phyloP scores from a whole-genome alignment of 1,139 yeast species.

The Geotrichum restrictum region DNA sequence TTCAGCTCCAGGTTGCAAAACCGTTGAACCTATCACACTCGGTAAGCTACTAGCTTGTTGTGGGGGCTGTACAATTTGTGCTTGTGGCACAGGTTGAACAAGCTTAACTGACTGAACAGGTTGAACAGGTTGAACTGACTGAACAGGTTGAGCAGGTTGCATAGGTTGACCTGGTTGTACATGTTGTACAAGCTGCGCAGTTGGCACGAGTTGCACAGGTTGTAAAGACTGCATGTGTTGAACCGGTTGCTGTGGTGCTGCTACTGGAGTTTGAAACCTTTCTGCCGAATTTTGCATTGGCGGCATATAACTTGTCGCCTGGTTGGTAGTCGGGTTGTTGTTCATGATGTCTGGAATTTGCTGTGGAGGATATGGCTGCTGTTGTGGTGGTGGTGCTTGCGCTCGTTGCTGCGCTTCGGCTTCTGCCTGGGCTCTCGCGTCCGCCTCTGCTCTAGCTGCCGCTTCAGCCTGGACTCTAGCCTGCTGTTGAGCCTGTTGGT shows the following conservation, averaged over 20 bases:
- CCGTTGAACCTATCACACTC: too few species aligned
- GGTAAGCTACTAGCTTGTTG: too few species aligned
- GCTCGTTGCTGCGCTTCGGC: conserved; percentile 1
- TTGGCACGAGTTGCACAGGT: not conserved
- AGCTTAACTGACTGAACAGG: too few species aligned
- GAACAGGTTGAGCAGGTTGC: not conserved
- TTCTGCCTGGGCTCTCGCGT: conserved; percentile 4
- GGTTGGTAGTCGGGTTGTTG: not conserved
- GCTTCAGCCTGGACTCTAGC: conserved; percentile 6
- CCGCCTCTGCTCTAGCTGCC: conserved; percentile 2
- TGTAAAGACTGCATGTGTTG: not conserved
- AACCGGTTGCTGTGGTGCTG: not conserved
- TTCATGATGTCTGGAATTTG: not conserved
- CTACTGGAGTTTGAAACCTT: not conserved
- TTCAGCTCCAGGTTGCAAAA: not conserved
- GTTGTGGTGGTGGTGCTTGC: conserved; percentile 1
- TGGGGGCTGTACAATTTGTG: too few species aligned
- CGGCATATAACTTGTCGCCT: not conserved
- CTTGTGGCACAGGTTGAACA: too few species aligned
- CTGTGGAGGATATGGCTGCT: conserved; percentile 2
- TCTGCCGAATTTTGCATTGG: conserved; percentile 2
- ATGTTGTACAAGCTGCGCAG: not conserved
- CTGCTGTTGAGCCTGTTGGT: conserved; percentile 30
- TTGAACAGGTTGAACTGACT: too few species aligned
- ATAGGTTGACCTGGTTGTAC: not conserved